Percentiles rank a stretch among this genome's conserved stretches.
Evolutionary conservation across 1,139 yeast genomes (phyloP).

Genomic region (Pichiaceae sp.): DNA sequence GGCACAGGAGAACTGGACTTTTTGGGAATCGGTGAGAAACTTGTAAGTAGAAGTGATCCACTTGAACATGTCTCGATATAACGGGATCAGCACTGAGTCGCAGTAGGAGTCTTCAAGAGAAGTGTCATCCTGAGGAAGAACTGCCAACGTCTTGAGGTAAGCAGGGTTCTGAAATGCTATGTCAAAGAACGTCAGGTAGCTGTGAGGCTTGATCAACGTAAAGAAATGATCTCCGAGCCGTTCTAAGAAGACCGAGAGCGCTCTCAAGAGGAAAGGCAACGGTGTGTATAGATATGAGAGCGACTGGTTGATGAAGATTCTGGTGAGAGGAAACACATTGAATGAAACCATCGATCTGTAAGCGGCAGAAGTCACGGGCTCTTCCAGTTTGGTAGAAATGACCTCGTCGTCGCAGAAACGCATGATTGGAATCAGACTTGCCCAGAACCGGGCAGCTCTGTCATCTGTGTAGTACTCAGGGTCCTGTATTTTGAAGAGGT

Average conservation of each 20-base stretch:
- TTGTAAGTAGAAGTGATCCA: conserved; percentile 36
- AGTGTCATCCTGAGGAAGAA: conserved; percentile 7
- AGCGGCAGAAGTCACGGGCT: conserved; percentile 12
- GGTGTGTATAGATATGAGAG: conserved; percentile 45
- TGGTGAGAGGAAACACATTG: conserved; percentile 35
- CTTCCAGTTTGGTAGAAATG: conserved; percentile 28
- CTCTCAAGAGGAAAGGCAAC: conserved; percentile 43
- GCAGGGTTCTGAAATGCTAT: conserved; percentile 38
- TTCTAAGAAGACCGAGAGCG: conserved; percentile 33
- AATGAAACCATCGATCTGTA: conserved; percentile 15
- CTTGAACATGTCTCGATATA: conserved; percentile 26
- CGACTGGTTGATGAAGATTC: conserved; percentile 40
- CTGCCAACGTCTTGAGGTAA: conserved; percentile 20
- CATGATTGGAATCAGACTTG: conserved; percentile 33
- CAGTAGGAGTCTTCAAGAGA: conserved; percentile 1
- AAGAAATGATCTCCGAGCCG: conserved; percentile 40
- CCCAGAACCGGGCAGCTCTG: conserved; percentile 47
- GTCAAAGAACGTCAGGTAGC: conserved; percentile 45
- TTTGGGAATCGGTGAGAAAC: conserved; percentile 32
- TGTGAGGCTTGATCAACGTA: conserved; percentile 41
- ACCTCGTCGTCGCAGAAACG: conserved; percentile 32
- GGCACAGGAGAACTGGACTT: conserved; percentile 33
- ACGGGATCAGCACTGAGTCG: conserved; percentile 11
- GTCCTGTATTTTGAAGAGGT: conserved; percentile 46
- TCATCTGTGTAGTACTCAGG: conserved; percentile 36